Base-by-base conservation (phyloP, 2,329 filamentous ascomycete genomes). In the Pseudonectria foliicola region DNA sequence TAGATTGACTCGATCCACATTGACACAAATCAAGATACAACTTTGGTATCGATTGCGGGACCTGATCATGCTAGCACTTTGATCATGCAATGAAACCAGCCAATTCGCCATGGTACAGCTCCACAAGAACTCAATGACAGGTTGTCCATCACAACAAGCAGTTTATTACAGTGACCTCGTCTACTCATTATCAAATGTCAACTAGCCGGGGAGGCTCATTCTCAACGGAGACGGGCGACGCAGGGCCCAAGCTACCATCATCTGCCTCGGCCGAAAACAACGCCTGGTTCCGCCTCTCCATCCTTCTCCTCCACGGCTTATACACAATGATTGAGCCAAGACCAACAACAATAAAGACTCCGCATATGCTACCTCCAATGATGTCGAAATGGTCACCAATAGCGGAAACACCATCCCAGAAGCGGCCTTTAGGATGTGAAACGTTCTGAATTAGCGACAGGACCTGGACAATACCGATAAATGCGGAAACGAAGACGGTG, bases 391-490 rank as follows among this genome's bases (percentile, higher is more conserved):
- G 72, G 44, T 95, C 85, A 0, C 84, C 79, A 1, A 83, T 78
- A 1, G 70, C 74, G 32, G 77, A 74, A 0, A 96, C 83, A 1
- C 88, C 89, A 34, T 94, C 80, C 92, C 92, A 96, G 60, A 96
- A 95, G n/a, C 59, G 60, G 0, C 87, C 88, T 12, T 71, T 35
- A 0, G 85, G 82, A 34, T 83, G 69, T 0, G 83, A 81, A 1
- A 90, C 80, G 50, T 89, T 86, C 35, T 85, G 67, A 2, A 87
- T 70, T 8, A 96, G 68, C 2, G 80, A 87, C 10, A 96, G 67
- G 0, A 95, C 65, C 58, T 98, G 92, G 15, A 96, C 73, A 12
- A 83, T 68, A 14, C 90, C 90, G 48, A 96, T 94, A 18, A 92
- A 81, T 3, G 86, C 75, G 2, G 88, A 86, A 0, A 94, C 87